Percentiles rank a stretch among this genome's conserved stretches.
Conservation (phyloP, 768 basidiomycete genomes). For the Paxillus involutus region DNA sequence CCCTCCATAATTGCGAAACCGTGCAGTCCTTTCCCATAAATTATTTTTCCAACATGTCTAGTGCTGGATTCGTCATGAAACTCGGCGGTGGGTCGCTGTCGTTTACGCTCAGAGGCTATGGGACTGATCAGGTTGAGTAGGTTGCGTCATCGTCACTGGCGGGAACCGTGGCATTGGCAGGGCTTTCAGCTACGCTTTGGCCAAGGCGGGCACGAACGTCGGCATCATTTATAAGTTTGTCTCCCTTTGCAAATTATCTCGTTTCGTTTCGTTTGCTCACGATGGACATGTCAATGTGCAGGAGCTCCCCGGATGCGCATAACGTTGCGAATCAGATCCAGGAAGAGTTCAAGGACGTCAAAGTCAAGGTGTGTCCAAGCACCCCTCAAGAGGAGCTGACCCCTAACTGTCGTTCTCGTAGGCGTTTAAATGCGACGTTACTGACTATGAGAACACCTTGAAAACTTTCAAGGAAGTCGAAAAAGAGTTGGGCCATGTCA, state of each 20-base stretch:
- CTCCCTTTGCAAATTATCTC: too few species aligned
- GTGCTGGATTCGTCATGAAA: slow-evolving; percentile 18
- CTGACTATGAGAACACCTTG: slow-evolving; percentile 42
- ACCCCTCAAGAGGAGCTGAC: neutral
- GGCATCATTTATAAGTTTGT: slow-evolving; percentile 59
- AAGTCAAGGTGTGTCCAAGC: slow-evolving; percentile 33
- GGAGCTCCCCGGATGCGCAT: slow-evolving; percentile 47
- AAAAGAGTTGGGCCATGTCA: slow-evolving; percentile 45
- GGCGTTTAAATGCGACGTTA: slow-evolving; percentile 67
- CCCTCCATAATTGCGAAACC: neutral
- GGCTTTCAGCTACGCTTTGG: slow-evolving; percentile 52
- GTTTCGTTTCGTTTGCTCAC: neutral
- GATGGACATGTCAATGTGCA: slow-evolving; percentile 11
- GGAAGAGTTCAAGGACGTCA: slow-evolving; percentile 42
- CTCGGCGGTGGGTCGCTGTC: slow-evolving; percentile 27
- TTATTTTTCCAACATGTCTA: slow-evolving; percentile 11
- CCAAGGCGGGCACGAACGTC: slow-evolving; percentile 54
- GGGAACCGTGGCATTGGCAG: slow-evolving; percentile 63
- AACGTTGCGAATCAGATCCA: slow-evolving; percentile 47
- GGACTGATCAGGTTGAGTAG: slow-evolving; percentile 24
- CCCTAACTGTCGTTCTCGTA: slow-evolving; percentile 12
- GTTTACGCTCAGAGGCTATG: neutral
- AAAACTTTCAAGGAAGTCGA: slow-evolving; percentile 49
- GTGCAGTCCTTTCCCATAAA: slow-evolving; percentile 3
- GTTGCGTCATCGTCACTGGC: slow-evolving; percentile 57